phyloP scores from a whole-genome alignment of 1,139 yeast genomes.

The Saccharomycopsis hybrid region DNA sequence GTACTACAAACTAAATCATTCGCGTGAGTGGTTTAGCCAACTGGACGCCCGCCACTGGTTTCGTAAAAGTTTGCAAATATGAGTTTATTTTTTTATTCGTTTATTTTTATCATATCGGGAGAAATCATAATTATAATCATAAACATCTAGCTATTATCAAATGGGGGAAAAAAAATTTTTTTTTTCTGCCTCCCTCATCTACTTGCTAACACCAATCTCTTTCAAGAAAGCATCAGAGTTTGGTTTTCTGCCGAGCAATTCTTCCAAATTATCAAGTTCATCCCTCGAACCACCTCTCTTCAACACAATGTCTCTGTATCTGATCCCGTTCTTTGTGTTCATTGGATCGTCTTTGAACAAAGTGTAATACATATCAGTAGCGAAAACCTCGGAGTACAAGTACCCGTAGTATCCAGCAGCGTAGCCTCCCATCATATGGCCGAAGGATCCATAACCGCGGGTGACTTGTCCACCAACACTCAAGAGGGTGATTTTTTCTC shows the following conservation, averaged over 20 bases:
- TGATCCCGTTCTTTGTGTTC: slow-evolving; percentile 52
- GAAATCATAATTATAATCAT: no score
- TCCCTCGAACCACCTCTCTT: slow-evolving; percentile 70
- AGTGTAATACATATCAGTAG: slow-evolving; percentile 75
- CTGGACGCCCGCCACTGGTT: no score
- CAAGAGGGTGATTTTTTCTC: slow-evolving; percentile 52
- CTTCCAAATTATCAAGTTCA: slow-evolving; percentile 55
- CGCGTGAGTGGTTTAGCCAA: no score
- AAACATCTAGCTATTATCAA: no score
- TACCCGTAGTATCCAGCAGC: slow-evolving; percentile 86
- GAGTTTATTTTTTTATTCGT: no score
- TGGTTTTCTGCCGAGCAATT: slow-evolving; percentile 72
- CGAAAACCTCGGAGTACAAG: slow-evolving; percentile 79
- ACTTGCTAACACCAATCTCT: slow-evolving; percentile 44
- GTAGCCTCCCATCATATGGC: slow-evolving; percentile 80
- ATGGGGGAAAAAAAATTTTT: no score
- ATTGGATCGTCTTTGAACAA: slow-evolving; percentile 64
- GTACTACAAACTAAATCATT: no score
- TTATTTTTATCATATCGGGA: no score
- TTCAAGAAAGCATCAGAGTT: slow-evolving; percentile 61
- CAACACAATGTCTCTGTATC: slow-evolving; percentile 64
- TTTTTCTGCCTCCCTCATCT: no score
- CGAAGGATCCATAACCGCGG: slow-evolving; percentile 70
- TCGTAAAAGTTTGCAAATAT: no score
- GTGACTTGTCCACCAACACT: slow-evolving; percentile 48